These are phyloP conservation scores for Eucalyptus cloeziana DNA, from an alignment of 345 rosid genomes.

Conservation along the genomic window DNA sequence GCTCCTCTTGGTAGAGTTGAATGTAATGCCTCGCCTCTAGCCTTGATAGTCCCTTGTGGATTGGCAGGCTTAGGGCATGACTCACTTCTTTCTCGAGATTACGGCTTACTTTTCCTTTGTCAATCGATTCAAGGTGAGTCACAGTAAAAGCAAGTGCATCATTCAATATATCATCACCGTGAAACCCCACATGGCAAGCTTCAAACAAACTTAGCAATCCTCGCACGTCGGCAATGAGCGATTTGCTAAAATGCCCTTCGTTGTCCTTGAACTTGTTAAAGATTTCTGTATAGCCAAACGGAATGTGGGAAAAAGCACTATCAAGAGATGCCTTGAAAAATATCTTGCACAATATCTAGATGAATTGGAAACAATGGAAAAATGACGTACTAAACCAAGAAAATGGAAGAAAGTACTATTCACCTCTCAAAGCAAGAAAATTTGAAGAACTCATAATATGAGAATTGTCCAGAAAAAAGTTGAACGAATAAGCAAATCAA, in stretches of 20 bases:
- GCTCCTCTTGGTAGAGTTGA: background rate
- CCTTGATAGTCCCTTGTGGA: background rate
- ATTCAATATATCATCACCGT: background rate
- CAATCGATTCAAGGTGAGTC: background rate
- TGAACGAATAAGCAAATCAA: background rate
- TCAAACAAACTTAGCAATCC: background rate
- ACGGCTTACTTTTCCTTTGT: background rate
- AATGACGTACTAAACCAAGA: background rate
- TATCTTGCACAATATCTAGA: background rate
- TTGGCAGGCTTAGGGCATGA: background rate
- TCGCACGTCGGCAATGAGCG: fast-evolving
- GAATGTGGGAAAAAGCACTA: background rate
- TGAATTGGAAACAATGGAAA: background rate
- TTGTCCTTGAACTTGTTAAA: background rate
- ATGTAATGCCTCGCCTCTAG: background rate
- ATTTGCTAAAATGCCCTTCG: background rate
- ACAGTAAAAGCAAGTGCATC: background rate
- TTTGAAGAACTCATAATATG: background rate
- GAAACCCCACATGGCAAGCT: background rate
- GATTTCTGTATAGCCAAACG: background rate
- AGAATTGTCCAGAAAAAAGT: background rate
- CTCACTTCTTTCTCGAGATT: background rate
- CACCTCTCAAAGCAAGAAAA: background rate
- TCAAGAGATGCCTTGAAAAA: background rate
- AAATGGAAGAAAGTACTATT: background rate